Percentiles rank a stretch among this genome's conserved stretches.
Evolutionary conservation across 768 basidiomycete genomes (phyloP).

Genomic region (Agrocybe praecox): DNA sequence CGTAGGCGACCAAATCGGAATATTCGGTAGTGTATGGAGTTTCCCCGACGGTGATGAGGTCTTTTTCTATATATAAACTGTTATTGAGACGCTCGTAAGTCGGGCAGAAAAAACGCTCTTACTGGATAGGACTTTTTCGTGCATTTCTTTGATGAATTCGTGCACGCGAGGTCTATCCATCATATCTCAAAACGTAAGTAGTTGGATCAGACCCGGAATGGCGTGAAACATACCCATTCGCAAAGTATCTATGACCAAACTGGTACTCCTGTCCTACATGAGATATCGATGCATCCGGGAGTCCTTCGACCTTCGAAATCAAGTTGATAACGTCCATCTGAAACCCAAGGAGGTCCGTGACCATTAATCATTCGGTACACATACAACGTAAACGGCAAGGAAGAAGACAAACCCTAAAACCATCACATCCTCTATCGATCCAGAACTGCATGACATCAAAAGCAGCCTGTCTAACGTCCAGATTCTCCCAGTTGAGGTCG

Average conservation of each 20-base stretch:
- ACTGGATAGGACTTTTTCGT: conserved; percentile 61
- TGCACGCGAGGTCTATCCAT: conserved; percentile 60
- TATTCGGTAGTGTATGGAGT: conserved; percentile 60
- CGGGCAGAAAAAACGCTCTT: conserved; percentile 19
- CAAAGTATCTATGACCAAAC: conserved; percentile 51
- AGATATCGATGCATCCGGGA: conserved; percentile 67
- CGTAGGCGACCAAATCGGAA: conserved; percentile 53
- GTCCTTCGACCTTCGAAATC: conserved; percentile 61
- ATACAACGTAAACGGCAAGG: background rate
- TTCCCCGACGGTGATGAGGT: conserved; percentile 69
- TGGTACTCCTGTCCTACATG: conserved; percentile 55
- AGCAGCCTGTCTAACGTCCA: conserved; percentile 56
- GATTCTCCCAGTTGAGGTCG: conserved; percentile 79
- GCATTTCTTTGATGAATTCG: conserved; percentile 71
- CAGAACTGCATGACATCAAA: conserved; percentile 73
- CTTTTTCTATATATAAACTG: conserved; percentile 40
- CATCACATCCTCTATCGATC: conserved; percentile 75
- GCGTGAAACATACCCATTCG: conserved; percentile 52
- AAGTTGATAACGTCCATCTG: conserved; percentile 78
- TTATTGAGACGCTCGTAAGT: background rate
- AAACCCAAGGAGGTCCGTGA: too few relatives aligned
- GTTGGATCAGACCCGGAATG: background rate
- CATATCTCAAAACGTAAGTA: too few relatives aligned
- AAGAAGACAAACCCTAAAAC: conserved; percentile 56
- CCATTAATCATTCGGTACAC: background rate